Conservation (phyloP, 805 yeast species). For the Novakomyces olei region DNA sequence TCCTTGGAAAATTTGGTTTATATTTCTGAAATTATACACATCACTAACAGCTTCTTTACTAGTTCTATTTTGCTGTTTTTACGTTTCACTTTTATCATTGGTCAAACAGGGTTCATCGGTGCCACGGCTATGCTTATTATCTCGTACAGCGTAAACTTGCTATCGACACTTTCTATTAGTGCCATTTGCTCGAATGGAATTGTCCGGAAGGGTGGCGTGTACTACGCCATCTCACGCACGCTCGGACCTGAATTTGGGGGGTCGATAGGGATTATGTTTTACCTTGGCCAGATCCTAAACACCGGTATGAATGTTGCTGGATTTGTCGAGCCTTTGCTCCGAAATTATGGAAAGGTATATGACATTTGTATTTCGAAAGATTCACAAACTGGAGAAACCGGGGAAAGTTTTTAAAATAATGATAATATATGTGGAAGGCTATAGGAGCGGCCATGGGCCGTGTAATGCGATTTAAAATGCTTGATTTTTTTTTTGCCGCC, state of each 20-base stretch:
- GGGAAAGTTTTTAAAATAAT: no score
- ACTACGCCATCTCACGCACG: conserved; percentile 86
- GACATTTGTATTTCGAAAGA: no score
- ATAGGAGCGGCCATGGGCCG: no score
- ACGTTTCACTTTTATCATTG: conserved; percentile 84
- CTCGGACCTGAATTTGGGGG: conserved; percentile 98
- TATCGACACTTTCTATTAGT: conserved; percentile 74
- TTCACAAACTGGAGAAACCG: no score
- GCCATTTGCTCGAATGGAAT: conserved; percentile 97
- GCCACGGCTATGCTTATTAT: conserved; percentile 29
- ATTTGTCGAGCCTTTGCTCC: conserved; percentile 70
- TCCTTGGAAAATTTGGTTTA: no score
- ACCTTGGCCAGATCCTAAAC: conserved; percentile 81
- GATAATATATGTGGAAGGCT: no score
- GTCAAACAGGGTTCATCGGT: conserved; percentile 81
- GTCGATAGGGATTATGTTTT: conserved; percentile 83
- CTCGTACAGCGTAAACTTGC: conserved; percentile 58
- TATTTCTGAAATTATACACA: no score
- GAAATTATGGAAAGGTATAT: conserved; percentile 51
- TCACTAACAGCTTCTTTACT: no score
- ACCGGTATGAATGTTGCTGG: conserved; percentile 85
- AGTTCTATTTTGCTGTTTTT: conserved; percentile 89
- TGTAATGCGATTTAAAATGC: no score
- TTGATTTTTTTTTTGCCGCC: no score
- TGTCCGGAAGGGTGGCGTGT: conserved; percentile 95